These are phyloP conservation scores for Cornus florida DNA, from an alignment of 148 eudicot genomes.

Conservation along the genomic window DNA sequence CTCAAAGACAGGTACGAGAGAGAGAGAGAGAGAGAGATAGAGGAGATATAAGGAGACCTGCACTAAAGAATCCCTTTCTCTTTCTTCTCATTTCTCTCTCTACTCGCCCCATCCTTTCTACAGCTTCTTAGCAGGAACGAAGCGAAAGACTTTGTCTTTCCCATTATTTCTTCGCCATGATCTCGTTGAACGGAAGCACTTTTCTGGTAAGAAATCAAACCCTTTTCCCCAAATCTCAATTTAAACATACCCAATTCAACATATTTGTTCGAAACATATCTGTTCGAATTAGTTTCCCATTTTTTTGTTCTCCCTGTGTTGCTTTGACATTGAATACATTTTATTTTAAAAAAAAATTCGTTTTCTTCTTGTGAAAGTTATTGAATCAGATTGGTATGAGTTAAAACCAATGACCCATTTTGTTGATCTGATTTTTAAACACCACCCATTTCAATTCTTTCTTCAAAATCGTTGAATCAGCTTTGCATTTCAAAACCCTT, in stretches of 20 bases:
- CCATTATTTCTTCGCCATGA: constrained; percentile 38
- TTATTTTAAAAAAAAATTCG: background rate
- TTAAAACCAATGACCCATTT: constrained; percentile 28
- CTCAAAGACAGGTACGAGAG: background rate
- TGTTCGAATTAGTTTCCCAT: background rate
- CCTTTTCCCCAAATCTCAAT: constrained; percentile 27
- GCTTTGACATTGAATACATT: background rate
- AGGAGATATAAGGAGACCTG: background rate
- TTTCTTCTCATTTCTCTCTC: constrained; percentile 1
- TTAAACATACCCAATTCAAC: constrained; percentile 16
- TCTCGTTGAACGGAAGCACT: constrained; percentile 52
- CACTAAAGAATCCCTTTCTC: constrained; percentile 1
- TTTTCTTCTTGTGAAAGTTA: background rate
- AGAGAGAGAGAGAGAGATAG: background rate
- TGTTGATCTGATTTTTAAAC: constrained; percentile 13
- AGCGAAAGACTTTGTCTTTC: background rate
- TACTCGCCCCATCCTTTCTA: constrained; percentile 4
- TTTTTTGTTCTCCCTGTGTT: background rate
- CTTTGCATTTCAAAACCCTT: constrained; percentile 2
- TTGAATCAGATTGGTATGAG: constrained; percentile 4
- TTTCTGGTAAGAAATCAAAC: constrained; percentile 49
- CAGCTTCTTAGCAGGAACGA: background rate
- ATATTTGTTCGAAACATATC: background rate
- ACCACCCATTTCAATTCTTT: constrained; percentile 19
- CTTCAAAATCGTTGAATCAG: background rate